phyloP scores from a whole-genome alignment of 192 early-diverging fungal genomes.

The Coemansia sp. region DNA sequence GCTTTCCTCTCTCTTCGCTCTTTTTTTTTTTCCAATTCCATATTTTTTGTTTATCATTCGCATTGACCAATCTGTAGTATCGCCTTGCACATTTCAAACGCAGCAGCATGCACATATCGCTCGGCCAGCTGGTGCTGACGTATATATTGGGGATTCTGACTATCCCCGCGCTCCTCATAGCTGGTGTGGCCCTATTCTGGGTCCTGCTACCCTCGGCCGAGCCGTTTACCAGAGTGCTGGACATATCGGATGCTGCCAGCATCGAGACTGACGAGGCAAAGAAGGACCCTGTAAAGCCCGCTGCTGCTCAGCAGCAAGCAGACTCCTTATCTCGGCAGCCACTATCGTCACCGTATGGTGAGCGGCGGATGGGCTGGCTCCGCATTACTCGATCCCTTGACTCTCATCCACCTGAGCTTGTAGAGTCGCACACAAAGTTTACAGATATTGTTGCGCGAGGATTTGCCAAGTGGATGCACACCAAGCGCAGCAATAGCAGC shows the following conservation, averaged over 20 bases:
- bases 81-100: conserved; percentile 7
- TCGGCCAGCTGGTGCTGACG: conserved; percentile 34
- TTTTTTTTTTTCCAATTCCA: neutral
- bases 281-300: neutral
- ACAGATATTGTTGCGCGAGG: conserved; percentile 51
- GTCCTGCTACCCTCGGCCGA: conserved; percentile 19
- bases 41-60: conserved; percentile 4
- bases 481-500: conserved; percentile 21
- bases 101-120: conserved; percentile 18
- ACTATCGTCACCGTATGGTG: conserved; percentile 35
- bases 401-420: conserved; percentile 17
- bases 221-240: neutral
- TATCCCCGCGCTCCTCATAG: conserved; percentile 31
- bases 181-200: conserved; percentile 34
- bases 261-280: neutral
- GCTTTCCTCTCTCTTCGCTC: neutral
- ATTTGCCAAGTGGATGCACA: conserved; percentile 47
- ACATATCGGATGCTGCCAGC: neutral
- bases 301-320: neutral
- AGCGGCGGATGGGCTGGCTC: conserved; percentile 53
- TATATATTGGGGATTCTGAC: conserved; percentile 52
- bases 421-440: conserved; percentile 29
- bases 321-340: conserved; percentile 5
- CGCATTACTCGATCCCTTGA: conserved; percentile 49
- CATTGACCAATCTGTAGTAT: neutral